A percentile compares a stretch with the other conserved stretches of the same genome.
Evolutionary conservation across 2,329 filamentous ascomycete species (phyloP).

Genomic region (Clonostachys rosea): DNA sequence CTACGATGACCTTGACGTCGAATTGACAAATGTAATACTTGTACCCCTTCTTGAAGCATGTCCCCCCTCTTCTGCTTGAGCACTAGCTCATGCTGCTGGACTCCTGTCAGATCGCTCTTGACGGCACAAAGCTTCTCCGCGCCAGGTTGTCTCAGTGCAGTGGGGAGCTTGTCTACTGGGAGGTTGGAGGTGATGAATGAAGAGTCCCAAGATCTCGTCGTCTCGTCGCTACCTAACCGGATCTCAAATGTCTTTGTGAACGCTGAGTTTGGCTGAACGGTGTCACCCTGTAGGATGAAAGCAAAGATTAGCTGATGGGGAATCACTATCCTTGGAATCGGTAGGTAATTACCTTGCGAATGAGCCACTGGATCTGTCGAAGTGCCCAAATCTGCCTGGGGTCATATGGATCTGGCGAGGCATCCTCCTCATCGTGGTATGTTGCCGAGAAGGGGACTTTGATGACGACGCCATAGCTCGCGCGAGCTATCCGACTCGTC

Average conservation of each 20-base stretch:
- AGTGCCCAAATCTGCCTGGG: conserved; percentile 27
- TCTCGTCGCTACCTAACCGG: conserved; percentile 20
- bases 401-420: conserved; percentile 24
- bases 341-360: conserved; percentile 21
- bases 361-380: conserved; percentile 36
- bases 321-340: background rate
- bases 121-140: conserved; percentile 30
- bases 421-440: conserved; percentile 25
- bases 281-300: conserved; percentile 26
- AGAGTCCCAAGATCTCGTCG: conserved; percentile 27
- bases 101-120: conserved; percentile 30
- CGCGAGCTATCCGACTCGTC: conserved; percentile 29
- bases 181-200: conserved; percentile 32
- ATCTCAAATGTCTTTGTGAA: conserved; percentile 26
- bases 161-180: conserved; percentile 26
- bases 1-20: conserved; percentile 49
- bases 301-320: background rate
- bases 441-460: conserved; percentile 26
- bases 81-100: conserved; percentile 29
- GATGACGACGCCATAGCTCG: conserved; percentile 35
- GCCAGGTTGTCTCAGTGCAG: conserved; percentile 29
- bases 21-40: conserved; percentile 33
- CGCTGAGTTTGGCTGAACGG: conserved; percentile 24
- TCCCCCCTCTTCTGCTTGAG: conserved; percentile 26
- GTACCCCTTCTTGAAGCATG: conserved; percentile 22